Evolutionary conservation across 371 early-diverging fungal genomes (phyloP), one percentile per base, ranked within the genome.

Genomic region (Fennellomyces sp.): DNA sequence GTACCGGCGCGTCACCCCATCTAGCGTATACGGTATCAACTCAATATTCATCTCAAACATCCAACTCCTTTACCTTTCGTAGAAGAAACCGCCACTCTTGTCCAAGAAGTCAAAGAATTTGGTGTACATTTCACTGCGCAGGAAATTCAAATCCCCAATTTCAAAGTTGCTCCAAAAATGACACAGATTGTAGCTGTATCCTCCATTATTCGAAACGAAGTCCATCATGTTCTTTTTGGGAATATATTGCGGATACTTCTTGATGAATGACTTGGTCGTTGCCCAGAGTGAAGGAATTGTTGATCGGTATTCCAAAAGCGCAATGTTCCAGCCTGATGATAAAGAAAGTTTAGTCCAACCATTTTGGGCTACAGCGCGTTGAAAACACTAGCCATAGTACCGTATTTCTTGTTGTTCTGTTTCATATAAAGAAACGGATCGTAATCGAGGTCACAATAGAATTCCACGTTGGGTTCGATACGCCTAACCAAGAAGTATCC

Each of bases 81-180:
- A 97, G 64, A 92, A 97, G 82, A 97, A 98, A 2, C 96, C 96
- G 6, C 97, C 96, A 10, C 83, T 70, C 41, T 71, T 70, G 64
- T 98, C 97, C 33, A 98, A 69, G 62, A 84, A 90, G 15, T 94
- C 83, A 73, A 98, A 97, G 63, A 82, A 95, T 15, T 74, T 69
- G 21, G 69, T 63, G 64, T 96, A 97, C 33, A 73, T 80, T 6
- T 78, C 70, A 15, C 84, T 76, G 62, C 96, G 81, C 65, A 90
- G 88, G 70, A 96, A 91, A 17, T 87, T 82, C 61, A 97, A 77
- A 65, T 86, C 86, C 25, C 82, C 98, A 54, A 98, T 94, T 73
- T 97, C 98, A 82, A 98, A 97, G 68, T 97, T 98, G 31, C 93
- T 91, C 97, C 98, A 97, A 65, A 96, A 98, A 64, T 97, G 97